Conservation (phyloP, 371 early-diverging fungal genomes). For the Haplosporangium sp. region DNA sequence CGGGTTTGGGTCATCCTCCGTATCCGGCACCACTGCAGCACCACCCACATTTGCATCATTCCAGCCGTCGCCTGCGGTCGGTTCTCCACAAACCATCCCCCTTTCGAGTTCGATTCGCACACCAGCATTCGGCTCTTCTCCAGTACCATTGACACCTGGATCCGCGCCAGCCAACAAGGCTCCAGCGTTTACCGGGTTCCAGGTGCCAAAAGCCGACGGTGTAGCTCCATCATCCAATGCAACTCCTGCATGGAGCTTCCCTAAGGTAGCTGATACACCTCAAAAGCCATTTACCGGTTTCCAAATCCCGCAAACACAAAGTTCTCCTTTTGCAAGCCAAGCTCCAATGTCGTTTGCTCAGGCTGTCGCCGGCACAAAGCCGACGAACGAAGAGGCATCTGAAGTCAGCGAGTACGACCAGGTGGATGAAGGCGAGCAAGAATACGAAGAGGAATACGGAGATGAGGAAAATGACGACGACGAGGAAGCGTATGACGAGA, state of each 20-base stretch:
- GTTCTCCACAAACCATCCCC: not conserved
- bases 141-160: constrained; percentile 4
- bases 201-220: not conserved
- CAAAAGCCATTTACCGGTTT: constrained; percentile 25
- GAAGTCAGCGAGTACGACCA: not conserved
- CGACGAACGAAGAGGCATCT: constrained; percentile 1
- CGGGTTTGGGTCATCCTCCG: not conserved
- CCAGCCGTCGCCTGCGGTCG: not conserved
- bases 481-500: constrained; percentile 14
- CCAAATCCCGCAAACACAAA: constrained; percentile 11
- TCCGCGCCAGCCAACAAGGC: not conserved
- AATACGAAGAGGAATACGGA: constrained; percentile 10
- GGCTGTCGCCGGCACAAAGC: constrained; percentile 5
- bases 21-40: no score
- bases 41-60: no score
- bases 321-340: not conserved
- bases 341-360: not conserved
- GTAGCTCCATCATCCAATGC: not conserved
- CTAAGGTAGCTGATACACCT: not conserved
- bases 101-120: not conserved
- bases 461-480: constrained; percentile 18
- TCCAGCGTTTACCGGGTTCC: constrained; percentile 16
- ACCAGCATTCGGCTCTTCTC: not conserved
- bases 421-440: constrained; percentile 8
- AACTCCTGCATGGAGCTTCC: constrained; percentile 7